These are phyloP conservation scores for Penicillium robsamsonii DNA, from an alignment of 495 filamentous ascomycete genomes.

Conservation along the genomic window DNA sequence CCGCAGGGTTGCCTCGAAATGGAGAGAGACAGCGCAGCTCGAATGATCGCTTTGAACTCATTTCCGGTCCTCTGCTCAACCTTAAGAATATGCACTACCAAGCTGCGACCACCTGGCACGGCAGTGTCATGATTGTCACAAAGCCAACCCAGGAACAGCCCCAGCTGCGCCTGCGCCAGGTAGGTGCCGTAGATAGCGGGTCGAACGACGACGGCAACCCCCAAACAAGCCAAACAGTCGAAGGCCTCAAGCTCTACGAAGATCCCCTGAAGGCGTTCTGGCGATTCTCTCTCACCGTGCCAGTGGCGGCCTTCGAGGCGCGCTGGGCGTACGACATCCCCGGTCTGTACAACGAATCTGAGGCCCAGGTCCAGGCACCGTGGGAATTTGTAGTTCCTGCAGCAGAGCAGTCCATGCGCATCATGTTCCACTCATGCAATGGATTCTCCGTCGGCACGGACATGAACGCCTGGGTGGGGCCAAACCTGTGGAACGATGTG, in stretches of 20 bases:
- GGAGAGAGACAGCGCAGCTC: conserved; percentile 16
- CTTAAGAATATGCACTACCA: conserved; percentile 75
- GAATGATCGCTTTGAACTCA: conserved; percentile 38
- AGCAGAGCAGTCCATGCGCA: conserved; percentile 78
- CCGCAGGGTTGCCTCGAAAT: conserved; percentile 19
- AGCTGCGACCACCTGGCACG: conserved; percentile 62
- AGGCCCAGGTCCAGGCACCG: conserved; percentile 37
- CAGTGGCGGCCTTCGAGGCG: conserved; percentile 44
- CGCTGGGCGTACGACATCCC: conserved; percentile 51
- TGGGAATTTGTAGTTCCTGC: conserved; percentile 74
- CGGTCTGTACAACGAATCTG: conserved; percentile 38
- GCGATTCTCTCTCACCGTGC: conserved; percentile 65
- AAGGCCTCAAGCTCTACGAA: conserved; percentile 72
- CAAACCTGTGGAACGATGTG: conserved; percentile 88
- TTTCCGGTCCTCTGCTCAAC: conserved; percentile 81
- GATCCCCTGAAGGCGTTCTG: conserved; percentile 78
- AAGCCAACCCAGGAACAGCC: conserved; percentile 58
- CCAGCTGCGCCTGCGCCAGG: conserved; percentile 46
- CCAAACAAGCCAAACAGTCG: conserved; percentile 28
- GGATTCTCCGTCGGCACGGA: conserved; percentile 93
- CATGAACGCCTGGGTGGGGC: conserved; percentile 77
- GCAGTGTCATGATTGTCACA: conserved; percentile 79
- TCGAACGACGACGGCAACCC: conserved; percentile 5
- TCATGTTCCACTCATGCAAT: conserved; percentile 96
- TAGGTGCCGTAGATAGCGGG: conserved; percentile 36